Evolutionary conservation across 129 eudicot species (phyloP).

Genomic region (Solidago caesia): DNA sequence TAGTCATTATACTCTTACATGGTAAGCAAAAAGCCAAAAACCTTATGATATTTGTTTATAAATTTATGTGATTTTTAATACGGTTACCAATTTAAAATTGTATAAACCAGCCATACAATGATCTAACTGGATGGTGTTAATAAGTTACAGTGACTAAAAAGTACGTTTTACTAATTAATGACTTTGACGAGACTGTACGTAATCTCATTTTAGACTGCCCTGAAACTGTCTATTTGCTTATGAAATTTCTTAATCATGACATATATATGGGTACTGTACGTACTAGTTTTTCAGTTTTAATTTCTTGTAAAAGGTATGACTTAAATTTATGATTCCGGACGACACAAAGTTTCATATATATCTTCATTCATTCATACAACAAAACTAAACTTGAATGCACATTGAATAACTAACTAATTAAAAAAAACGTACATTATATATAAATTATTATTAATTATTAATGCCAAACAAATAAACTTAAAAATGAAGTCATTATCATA

Average conservation of each 20-base stretch:
- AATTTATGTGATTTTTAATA: too few relatives aligned
- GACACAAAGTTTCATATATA: slow-evolving; percentile 4
- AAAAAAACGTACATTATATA: too few relatives aligned
- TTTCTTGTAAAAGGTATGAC: slow-evolving; percentile 6
- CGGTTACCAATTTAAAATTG: too few relatives aligned
- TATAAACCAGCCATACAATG: too few relatives aligned
- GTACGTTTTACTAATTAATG: too few relatives aligned
- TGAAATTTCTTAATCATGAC: slow-evolving; percentile 10
- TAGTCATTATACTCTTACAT: too few relatives aligned
- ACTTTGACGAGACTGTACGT: too few relatives aligned
- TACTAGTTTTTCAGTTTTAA: not conserved
- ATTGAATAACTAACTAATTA: not conserved
- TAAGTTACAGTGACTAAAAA: too few relatives aligned
- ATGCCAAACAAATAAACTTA: slow-evolving; percentile 3
- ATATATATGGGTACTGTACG: not conserved
- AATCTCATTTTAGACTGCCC: not conserved
- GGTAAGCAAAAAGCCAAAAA: too few relatives aligned
- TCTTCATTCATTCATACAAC: not conserved
- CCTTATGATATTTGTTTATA: too few relatives aligned
- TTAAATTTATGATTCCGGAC: slow-evolving; percentile 14
- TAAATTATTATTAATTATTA: too few relatives aligned
- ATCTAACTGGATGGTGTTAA: too few relatives aligned
- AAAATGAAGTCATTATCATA: not conserved
- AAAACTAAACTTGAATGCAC: slow-evolving; percentile 17
- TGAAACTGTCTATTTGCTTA: not conserved